Percentiles rank a stretch among this genome's conserved stretches.
phyloP scores from a whole-genome alignment of 495 filamentous ascomycete genomes.

The Amniculicola lignicola region DNA sequence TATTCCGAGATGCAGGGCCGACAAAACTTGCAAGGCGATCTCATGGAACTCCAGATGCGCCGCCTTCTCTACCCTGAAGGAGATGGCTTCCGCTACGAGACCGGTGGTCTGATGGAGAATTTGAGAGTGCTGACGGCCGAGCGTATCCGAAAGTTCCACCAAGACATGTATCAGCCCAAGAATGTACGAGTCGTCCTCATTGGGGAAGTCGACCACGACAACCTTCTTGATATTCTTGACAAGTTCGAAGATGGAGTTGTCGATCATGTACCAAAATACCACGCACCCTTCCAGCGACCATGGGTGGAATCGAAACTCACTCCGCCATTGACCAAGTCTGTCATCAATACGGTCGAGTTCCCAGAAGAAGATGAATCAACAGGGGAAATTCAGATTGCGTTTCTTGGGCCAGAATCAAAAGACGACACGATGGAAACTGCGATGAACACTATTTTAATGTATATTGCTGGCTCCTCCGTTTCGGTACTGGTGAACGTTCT shows the following conservation, averaged over 20 bases:
- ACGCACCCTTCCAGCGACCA: constrained; percentile 77
- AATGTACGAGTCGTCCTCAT: constrained; percentile 89
- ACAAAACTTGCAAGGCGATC: constrained; percentile 74
- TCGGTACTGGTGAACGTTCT: constrained; percentile 86
- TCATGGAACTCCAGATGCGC: constrained; percentile 77
- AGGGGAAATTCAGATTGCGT: constrained; percentile 78
- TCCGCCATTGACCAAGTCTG: constrained; percentile 63
- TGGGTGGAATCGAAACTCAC: constrained; percentile 86
- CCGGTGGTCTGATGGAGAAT: constrained; percentile 92
- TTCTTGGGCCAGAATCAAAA: constrained; percentile 77
- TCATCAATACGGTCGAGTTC: constrained; percentile 77
- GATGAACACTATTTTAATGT: constrained; percentile 71
- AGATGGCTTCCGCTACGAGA: constrained; percentile 92
- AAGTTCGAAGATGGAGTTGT: constrained; percentile 84
- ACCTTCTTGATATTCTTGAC: constrained; percentile 77
- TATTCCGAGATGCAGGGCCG: constrained; percentile 99
- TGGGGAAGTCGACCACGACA: constrained; percentile 79
- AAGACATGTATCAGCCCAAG: constrained; percentile 96
- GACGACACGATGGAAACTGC: constrained; percentile 52
- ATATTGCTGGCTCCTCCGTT: constrained; percentile 87
- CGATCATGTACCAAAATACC: constrained; percentile 68
- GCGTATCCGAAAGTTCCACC: constrained; percentile 86
- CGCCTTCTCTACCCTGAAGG: constrained; percentile 83
- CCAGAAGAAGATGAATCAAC: constrained; percentile 94
- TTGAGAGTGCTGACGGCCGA: constrained; percentile 81